phyloP scores from a whole-genome alignment of 345 rosid species.

The Salix suchowensis region DNA sequence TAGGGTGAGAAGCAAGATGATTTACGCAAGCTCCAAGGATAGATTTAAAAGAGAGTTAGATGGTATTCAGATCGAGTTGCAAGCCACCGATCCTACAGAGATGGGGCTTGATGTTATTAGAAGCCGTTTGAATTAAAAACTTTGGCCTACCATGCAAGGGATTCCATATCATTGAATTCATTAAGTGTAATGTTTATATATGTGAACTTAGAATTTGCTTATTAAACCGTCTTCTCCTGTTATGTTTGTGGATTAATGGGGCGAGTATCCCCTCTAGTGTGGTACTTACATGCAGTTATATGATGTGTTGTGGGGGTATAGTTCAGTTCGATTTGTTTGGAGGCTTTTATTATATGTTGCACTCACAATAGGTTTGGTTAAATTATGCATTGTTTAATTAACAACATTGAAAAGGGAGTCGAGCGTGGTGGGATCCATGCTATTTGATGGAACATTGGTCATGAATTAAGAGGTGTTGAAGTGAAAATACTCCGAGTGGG shows the following conservation, averaged over 20 bases:
- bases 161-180: slow-evolving; percentile 15
- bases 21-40: slow-evolving; percentile 70
- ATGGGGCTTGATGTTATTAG: slow-evolving; percentile 65
- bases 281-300: slow-evolving; percentile 29
- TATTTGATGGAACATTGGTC: neutral
- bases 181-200: slow-evolving; percentile 31
- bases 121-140: slow-evolving; percentile 45
- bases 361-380: neutral
- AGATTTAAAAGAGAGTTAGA: slow-evolving; percentile 63
- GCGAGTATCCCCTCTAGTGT: slow-evolving; percentile 23
- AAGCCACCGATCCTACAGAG: slow-evolving; percentile 68
- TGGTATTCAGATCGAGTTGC: slow-evolving; percentile 63
- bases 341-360: neutral
- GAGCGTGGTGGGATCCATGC: neutral
- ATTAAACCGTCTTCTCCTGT: slow-evolving; percentile 13
- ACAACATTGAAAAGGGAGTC: neutral
- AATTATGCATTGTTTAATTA: neutral
- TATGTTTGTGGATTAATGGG: slow-evolving; percentile 31
- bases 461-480: neutral
- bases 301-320: slow-evolving; percentile 30
- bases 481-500: neutral
- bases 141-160: slow-evolving; percentile 15
- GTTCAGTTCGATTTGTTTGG: slow-evolving; percentile 2
- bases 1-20: slow-evolving; percentile 69
- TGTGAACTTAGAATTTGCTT: slow-evolving; percentile 24